A percentile compares a stretch with the other conserved stretches of the same genome.
Conservation (phyloP, 371 early-diverging fungal species). For the Mortierella sp. region DNA sequence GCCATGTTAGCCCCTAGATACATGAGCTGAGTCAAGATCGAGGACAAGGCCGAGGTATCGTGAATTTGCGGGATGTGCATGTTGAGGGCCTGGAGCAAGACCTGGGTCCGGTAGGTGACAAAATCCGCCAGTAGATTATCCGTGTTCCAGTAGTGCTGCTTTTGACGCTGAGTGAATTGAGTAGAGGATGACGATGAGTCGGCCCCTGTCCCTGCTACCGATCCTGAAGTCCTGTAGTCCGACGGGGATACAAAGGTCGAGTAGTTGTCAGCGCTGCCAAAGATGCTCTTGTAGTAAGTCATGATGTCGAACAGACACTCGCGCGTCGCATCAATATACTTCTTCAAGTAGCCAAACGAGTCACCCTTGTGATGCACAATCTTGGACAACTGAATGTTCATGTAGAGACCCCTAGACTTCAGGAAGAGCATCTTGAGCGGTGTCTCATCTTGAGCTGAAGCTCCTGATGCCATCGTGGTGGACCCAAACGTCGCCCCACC, state of each 20-base stretch:
- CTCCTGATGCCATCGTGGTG: neutral
- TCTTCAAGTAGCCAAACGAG: conserved; percentile 74
- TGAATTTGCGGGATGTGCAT: conserved; percentile 63
- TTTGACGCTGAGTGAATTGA: conserved; percentile 35
- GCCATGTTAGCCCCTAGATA: conserved; percentile 87
- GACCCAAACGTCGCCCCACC: neutral
- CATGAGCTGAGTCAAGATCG: conserved; percentile 81
- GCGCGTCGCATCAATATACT: conserved; percentile 80
- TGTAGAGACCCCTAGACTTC: conserved; percentile 74
- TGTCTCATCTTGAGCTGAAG: conserved; percentile 62
- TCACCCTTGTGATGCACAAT: conserved; percentile 60
- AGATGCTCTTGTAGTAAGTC: conserved; percentile 85
- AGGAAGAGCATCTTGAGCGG: conserved; percentile 82
- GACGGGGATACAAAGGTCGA: conserved; percentile 26
- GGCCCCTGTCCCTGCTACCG: conserved; percentile 2
- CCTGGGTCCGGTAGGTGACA: conserved; percentile 59
- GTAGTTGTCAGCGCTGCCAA: conserved; percentile 61
- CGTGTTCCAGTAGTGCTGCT: conserved; percentile 46
- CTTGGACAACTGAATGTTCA: conserved; percentile 65
- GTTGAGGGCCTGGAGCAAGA: conserved; percentile 53
- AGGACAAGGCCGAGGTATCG: conserved; percentile 73
- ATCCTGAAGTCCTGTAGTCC: conserved; percentile 30
- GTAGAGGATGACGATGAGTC: conserved; percentile 15
- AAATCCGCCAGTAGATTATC: conserved; percentile 62
- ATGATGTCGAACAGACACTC: conserved; percentile 87